Base-by-base conservation (phyloP, 768 basidiomycete genomes). In the Cubamyces sp. region DNA sequence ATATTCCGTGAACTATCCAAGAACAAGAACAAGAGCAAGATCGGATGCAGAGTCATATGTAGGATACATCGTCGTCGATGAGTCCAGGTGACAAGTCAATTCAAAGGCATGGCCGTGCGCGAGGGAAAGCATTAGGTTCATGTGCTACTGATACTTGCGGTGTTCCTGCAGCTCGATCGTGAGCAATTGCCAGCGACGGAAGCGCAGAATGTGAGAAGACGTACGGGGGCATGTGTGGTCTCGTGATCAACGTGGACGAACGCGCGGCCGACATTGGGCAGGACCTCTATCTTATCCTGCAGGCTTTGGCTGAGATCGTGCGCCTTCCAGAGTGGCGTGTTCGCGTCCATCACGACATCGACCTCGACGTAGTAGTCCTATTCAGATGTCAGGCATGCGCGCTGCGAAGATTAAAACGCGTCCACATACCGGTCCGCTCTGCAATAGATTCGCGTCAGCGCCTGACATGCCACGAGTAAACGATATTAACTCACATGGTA, bases 241-340 rank as follows among this genome's bases (percentile, higher is more conserved):
- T 96, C 95, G 69, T 96, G 90, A 75, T 97, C 95, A 61, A 96
- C 92, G 71, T 97, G 95, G 25, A 97, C 94, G 73, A 96, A 97
- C 40, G 95, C 95, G 40, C 95, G 81, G 64, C 92, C 94, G 45
- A 97, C 95, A 68, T 92, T 90, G 2, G 94, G 93, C 41, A 97
- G 77, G 16, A 86, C 83, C 71, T 97, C 95, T 49, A 97, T 87
- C 76, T 90, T 92, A 71, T 94, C 93, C 70, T 94, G 92, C 18
- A 94, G 75, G 64, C 88, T 81, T 74, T 94, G 92, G 67, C 89
- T 89, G 61, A 92, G 70, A 72, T 94, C 92, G 71, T 94, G 92
- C 19, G 93, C 92, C 73, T 87, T 88, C 87, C 90, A 92, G 1
- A 98, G 78, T 0, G 94, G 92, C 25, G 94, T 97, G 60, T 86